Base-by-base conservation (phyloP, 306 rosid genomes). In the Mimosa pudica region DNA sequence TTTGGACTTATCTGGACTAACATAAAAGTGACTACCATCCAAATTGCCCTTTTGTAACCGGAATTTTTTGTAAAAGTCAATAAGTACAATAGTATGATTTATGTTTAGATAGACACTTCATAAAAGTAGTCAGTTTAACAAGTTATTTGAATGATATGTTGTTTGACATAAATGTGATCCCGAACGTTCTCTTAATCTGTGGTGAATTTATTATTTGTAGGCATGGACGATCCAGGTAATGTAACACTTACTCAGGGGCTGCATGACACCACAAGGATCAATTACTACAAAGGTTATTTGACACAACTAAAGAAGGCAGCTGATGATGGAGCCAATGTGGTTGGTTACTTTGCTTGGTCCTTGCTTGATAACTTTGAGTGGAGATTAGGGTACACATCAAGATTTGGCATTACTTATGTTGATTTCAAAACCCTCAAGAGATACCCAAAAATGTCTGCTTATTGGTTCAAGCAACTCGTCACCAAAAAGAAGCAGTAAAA, bases 291-390 rank as follows among this genome's bases (percentile, higher is more conserved):
- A 75, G 84, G 82, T 51, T 92, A 94, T 82, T 58, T 91, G 79
- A 80, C 72, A 61, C 91, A 92, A 49, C 85, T 92, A 66, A 94
- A 94, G 91, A 94, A 83, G 70, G 95, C 98, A 41, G 75, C 79
- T 4, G 97, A 89, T 76, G 94, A 89, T 7, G 93, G 97, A 69
- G 97, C 93, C 75, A 91, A 92, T 71, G 87, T 91, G 45, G 13
- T 77, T n/a, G 98, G 97, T 62, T 94, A 94, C 75, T 89, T 90
- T 18, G 97, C 98, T 11, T 91, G 97, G 98, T 94, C 98, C 18
- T 82, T 92, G 86, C 93, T 94, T 0, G 98, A 94, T 83, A 94
- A 94, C 88, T 92, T 92, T 18, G 98, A 94, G 78, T 92, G 98
- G 98, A 88, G 90, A 67, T 87, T 75, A 61, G 98, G 97, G n/a